Conservation (phyloP, 2,329 filamentous ascomycete species). For the Triangularia setosa region DNA sequence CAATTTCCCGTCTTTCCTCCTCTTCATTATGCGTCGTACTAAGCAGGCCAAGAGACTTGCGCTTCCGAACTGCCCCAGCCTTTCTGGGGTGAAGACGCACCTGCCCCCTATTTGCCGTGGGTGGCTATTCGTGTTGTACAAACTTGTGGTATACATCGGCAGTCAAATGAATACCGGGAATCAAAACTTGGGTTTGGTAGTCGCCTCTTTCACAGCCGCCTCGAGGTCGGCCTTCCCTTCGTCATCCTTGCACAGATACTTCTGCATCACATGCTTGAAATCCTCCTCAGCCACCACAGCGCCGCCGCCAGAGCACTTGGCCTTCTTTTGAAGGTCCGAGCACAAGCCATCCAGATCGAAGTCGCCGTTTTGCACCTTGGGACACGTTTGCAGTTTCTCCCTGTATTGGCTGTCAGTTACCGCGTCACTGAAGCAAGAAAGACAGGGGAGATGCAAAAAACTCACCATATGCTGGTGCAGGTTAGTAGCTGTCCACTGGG, state of each 20-base stretch:
- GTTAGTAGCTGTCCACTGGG: conserved; percentile 62
- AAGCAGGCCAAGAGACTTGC: not conserved
- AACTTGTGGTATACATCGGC: not conserved
- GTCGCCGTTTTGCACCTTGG: conserved; percentile 83
- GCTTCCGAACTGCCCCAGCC: not conserved
- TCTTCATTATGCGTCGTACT: not conserved
- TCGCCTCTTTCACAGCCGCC: not conserved
- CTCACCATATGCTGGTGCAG: conserved; percentile 92
- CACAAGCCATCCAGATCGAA: conserved; percentile 93
- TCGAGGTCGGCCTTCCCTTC: not conserved
- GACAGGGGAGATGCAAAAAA: conserved; percentile 18
- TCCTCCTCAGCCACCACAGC: conserved; percentile 86
- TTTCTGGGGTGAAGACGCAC: not conserved
- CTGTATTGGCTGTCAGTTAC: conserved; percentile 51
- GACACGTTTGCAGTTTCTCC: conserved; percentile 84
- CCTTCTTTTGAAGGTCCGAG: conserved; percentile 89
- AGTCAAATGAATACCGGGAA: not conserved
- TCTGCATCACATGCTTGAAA: conserved; percentile 73
- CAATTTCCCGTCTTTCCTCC: not conserved
- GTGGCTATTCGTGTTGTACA: not conserved
- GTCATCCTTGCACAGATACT: conserved; percentile 47
- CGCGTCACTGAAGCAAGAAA: not conserved
- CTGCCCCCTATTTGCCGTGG: not conserved
- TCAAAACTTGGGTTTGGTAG: not conserved
- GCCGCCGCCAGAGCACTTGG: conserved; percentile 86